phyloP scores from a whole-genome alignment of 768 basidiomycete genomes.

The Amanita subjunquillea region DNA sequence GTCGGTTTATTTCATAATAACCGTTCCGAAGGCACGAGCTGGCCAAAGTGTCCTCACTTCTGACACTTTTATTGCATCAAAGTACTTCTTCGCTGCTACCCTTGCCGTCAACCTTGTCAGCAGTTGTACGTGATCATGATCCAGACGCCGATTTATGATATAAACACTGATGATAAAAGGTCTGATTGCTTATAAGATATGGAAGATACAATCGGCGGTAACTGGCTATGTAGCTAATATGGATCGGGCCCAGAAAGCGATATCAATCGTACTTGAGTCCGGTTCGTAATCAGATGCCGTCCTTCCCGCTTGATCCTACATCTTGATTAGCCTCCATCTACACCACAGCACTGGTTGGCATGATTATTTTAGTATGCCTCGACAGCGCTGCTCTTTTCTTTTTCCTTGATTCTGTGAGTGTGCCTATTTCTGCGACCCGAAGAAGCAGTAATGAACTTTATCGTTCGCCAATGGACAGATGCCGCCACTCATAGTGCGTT shows the following conservation, averaged over 20 bases:
- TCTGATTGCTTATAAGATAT: slow-evolving; percentile 1
- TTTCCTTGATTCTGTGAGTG: slow-evolving; percentile 5
- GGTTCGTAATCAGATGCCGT: not conserved
- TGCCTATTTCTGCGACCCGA: not conserved
- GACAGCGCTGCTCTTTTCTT: not conserved
- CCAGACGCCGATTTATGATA: no score
- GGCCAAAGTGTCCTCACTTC: slow-evolving; percentile 1
- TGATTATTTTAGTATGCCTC: not conserved
- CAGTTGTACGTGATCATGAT: not conserved
- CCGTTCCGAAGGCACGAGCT: not conserved
- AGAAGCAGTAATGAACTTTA: not conserved
- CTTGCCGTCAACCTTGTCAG: slow-evolving; percentile 4
- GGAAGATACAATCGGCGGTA: not conserved
- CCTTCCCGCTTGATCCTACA: not conserved
- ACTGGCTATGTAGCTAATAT: not conserved
- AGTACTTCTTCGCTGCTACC: slow-evolving; percentile 3
- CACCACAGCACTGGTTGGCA: not conserved
- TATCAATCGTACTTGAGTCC: slow-evolving; percentile 2
- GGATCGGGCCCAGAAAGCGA: not conserved
- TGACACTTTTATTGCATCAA: not conserved
- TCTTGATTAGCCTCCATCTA: not conserved
- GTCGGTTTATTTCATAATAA: slow-evolving; percentile 2
- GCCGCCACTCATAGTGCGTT: slow-evolving; percentile 2
- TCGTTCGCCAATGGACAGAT: not conserved
- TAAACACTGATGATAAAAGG: not conserved